Base-by-base conservation (phyloP, 305 asterid species). In the Euphrasia arctica region DNA sequence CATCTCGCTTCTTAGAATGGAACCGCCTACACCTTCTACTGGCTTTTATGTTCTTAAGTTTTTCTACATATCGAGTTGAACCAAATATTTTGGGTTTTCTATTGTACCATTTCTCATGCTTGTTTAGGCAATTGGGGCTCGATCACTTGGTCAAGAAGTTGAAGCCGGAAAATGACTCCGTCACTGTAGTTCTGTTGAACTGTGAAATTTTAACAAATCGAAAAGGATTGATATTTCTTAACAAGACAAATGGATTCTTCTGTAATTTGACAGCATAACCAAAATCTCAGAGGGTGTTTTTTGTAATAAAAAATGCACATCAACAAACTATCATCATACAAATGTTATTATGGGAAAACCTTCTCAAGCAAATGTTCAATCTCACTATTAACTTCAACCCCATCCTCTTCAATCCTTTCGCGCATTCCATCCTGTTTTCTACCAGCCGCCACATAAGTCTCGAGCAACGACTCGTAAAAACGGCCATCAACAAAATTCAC, bases 371-470 rank as follows among this genome's bases (percentile, higher is more conserved):
- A 81, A 13, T 69, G 31, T 63, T 82, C 68, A 4, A 89, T 76
- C 69, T 78, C 82, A 31, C 50, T 47, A 70, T 75, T 78, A 29
- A 81, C 68, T 34, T 80, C 83, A 57, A 78, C 70, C 27, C 82
- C 84, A 41, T 84, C 95, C 66, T 54, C 75, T 73, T 74, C 72
- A 0, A 78, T 71, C 74, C 91, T 86, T 13, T 13, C 62, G 13
- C 65, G 79, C 64, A 80, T 76, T 42, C 66, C 70, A 3, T 42
- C 58, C 54, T 64, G 51, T 22, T 73, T 75, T 70, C 52, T 79
- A 22, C 84, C 86, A 47, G 85, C 86, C 43, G 67, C 83, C 34
- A 63, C 42, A 41, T 87, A 85, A 41, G 74, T 72, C 67, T 74
- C 63, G 58, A 85, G 78, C 71, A 90, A 78, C 5, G 66, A 64